Evolutionary conservation across 2,329 filamentous ascomycete species (phyloP).

Genomic region (Arthrinium phaeospermum): DNA sequence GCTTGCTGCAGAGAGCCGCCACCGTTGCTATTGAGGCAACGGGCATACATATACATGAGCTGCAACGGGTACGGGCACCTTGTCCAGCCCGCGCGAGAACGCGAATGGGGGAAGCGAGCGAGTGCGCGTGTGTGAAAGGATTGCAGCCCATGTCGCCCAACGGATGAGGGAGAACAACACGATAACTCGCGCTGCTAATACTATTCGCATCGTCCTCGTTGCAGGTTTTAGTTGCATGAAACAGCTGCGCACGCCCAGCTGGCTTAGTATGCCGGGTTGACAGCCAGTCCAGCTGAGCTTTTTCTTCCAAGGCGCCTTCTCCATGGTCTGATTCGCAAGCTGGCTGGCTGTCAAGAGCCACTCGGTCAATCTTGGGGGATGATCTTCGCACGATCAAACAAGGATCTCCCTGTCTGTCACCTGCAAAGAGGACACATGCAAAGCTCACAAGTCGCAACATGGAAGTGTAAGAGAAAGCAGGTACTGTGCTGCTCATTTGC

Average conservation of each 20-base stretch:
- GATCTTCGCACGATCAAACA: neutral
- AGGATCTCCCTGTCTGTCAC: conserved; percentile 9
- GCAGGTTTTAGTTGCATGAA: neutral
- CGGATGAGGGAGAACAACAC: neutral
- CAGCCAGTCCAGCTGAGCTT: neutral
- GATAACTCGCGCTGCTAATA: neutral
- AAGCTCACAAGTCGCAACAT: neutral
- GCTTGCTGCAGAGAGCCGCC: conserved; percentile 11
- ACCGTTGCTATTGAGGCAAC: neutral
- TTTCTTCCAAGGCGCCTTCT: neutral
- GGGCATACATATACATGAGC: neutral
- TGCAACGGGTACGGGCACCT: neutral
- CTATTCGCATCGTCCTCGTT: neutral
- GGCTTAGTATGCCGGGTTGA: neutral
- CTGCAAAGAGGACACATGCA: neutral
- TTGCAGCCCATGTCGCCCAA: conserved; percentile 1
- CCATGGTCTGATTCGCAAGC: neutral
- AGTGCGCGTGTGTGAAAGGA: neutral
- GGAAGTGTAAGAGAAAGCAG: neutral
- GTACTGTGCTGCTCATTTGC: neutral
- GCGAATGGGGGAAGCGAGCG: neutral
- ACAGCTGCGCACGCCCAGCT: neutral
- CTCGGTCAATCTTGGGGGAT: neutral
- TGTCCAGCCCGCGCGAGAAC: neutral
- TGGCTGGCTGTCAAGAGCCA: neutral